Base-by-base conservation (phyloP, 1,284 basidiomycete genomes). In the Tilletiopsis washingtonensis region DNA sequence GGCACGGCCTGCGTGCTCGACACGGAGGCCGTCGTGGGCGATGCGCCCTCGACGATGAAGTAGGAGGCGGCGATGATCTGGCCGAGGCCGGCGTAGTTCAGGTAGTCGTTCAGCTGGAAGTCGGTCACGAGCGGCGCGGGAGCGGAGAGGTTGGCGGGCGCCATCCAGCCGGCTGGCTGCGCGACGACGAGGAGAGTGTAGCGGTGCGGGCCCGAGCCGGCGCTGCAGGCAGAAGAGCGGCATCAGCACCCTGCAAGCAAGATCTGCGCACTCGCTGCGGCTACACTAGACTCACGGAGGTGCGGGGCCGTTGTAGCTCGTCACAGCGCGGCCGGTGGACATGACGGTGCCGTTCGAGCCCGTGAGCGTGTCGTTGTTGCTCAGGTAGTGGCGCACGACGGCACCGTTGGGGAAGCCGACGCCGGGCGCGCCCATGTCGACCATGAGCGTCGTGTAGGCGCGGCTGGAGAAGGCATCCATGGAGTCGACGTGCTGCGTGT, bases 41-140 rank as follows among this genome's bases (percentile, higher is more conserved):
- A 32, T 17, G 25, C 45, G 24, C 23, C 39, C 41, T 45, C 34
- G 23, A 53, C 47, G 21, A 41, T 20, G 24, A 45, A 40, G 47
- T 51, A 54, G 46, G 45, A 38, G 21, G 41, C 29, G 36, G 53
- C 53, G 37, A 54, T 47, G 23, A 52, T 47, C 23, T 20, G n/a
- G 9, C 45, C 45, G 26, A 54, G 34, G 41, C 44, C 42, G 26
- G 53, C 36, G 19, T 49, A 15, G 15, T 39, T n/a, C 21, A 54
- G 14, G 49, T 54, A 51, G 19, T 45, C 29, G 12, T 34, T 17
- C 32, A 34, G 12, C 32, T 34, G 32, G 32, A 34, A 34, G 2
- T 17, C 32, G 12, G 12, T 11, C 2, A 17, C 32, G 32, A 34
- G 32, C 32, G 32, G 32, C 32, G 17, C 17, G 12, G 17, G 12